Evolutionary conservation across 1,284 basidiomycete genomes (phyloP).

Genomic region (Hortiboletus rubellus): DNA sequence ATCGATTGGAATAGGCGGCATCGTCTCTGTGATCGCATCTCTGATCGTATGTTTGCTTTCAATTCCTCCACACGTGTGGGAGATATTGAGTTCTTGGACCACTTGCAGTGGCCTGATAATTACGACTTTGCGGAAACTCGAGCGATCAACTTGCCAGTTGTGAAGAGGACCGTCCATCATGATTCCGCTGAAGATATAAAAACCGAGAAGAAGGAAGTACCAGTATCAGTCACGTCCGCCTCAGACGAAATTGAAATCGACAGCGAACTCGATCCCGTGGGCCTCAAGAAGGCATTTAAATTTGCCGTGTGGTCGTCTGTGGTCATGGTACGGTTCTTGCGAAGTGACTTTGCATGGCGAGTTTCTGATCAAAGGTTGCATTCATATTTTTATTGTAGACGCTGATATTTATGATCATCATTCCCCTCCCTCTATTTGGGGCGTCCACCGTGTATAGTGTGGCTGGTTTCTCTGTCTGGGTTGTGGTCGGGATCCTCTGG

Average conservation of each 20-base stretch:
- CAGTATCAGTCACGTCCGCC: constrained; percentile 33
- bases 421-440: constrained; percentile 85
- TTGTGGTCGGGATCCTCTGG: constrained; percentile 81
- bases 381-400: constrained; percentile 41
- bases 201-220: constrained; percentile 44
- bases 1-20: constrained; percentile 78
- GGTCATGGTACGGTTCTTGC: constrained; percentile 50
- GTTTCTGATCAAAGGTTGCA: constrained; percentile 4
- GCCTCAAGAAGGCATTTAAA: constrained; percentile 68
- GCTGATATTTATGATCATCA: constrained; percentile 63
- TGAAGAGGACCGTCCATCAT: constrained; percentile 14
- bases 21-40: constrained; percentile 69
- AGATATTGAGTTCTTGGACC: not conserved
- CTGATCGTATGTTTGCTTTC: constrained; percentile 32
- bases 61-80: not conserved
- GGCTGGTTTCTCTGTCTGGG: constrained; percentile 73
- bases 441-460: constrained; percentile 70
- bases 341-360: not conserved
- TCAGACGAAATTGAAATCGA: constrained; percentile 38
- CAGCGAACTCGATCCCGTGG: constrained; percentile 58
- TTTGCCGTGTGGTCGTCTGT: constrained; percentile 77
- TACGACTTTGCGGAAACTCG: constrained; percentile 81
- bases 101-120: constrained; percentile 69
- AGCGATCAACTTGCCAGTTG: constrained; percentile 59
- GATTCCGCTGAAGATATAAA: constrained; percentile 25